Conservation (phyloP, 768 basidiomycete species). For the Nidularia sp. region DNA sequence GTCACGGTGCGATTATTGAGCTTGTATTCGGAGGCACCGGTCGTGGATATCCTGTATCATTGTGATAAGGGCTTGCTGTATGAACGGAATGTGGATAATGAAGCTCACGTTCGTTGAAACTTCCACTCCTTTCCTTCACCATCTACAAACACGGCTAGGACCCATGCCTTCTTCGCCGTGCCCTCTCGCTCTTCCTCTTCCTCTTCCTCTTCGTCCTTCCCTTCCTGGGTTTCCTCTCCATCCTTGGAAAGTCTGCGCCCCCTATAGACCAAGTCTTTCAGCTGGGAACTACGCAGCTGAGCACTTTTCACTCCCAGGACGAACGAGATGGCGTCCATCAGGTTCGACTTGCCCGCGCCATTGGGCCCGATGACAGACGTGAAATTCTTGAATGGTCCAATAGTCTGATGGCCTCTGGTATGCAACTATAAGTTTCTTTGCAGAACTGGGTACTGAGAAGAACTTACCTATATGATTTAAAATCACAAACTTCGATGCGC, state of each 20-base stretch:
- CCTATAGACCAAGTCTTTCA: constrained; percentile 95
- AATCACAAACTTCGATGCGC: constrained; percentile 90
- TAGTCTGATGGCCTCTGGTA: constrained; percentile 71
- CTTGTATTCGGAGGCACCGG: constrained; percentile 87
- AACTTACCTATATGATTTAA: constrained; percentile 86
- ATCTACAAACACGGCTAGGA: constrained; percentile 87
- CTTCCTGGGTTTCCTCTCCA: constrained; percentile 37
- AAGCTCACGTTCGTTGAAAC: constrained; percentile 86
- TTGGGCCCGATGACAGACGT: constrained; percentile 97
- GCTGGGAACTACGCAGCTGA: constrained; percentile 86
- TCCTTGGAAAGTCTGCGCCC: constrained; percentile 64
- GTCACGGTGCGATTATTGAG: constrained; percentile 80
- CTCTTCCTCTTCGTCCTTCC: constrained; percentile 48
- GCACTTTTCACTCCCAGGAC: constrained; percentile 95
- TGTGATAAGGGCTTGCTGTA: not conserved
- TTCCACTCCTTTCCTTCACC: constrained; percentile 75
- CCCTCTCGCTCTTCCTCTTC: constrained; percentile 64
- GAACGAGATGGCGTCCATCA: constrained; percentile 99
- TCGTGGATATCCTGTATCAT: constrained; percentile 72
- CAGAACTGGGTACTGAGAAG: not conserved
- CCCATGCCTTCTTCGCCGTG: constrained; percentile 92
- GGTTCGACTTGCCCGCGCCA: constrained; percentile 97
- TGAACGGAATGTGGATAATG: not conserved
- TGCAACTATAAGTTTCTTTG: not conserved
- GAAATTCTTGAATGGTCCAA: constrained; percentile 90